Conservation (phyloP, 305 asterid species). For the Solanum hybrid region DNA sequence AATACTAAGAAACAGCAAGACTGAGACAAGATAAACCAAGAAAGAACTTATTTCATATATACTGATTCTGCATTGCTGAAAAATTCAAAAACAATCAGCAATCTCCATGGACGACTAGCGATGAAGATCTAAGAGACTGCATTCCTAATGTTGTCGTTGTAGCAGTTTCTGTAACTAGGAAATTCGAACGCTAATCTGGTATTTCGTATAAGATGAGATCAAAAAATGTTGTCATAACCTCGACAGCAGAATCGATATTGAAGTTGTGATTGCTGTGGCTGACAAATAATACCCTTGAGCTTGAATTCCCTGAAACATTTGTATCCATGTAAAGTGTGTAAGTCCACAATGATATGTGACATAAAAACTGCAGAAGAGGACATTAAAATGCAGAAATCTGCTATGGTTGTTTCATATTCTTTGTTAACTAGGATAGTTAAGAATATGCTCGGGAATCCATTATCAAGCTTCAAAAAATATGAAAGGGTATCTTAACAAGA, state of each 20-base stretch:
- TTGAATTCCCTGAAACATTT: constrained; percentile 46
- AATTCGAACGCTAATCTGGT: not conserved
- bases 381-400: not conserved
- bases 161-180: not conserved
- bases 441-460: not conserved
- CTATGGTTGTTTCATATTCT: not conserved
- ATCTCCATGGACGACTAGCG: not conserved
- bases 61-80: constrained; percentile 10
- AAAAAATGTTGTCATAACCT: constrained; percentile 19
- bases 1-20: not conserved
- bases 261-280: constrained; percentile 27
- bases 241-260: constrained; percentile 28
- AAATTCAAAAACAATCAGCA: constrained; percentile 3
- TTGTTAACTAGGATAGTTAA: not conserved
- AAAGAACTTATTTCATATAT: constrained; percentile 4
- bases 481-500: not conserved
- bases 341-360: not conserved
- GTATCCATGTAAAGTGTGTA: not conserved
- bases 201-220: not conserved
- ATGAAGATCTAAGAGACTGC: not conserved
- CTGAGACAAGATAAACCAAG: not conserved
- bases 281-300: constrained; percentile 26
- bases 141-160: not conserved
- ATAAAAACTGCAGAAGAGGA: not conserved
- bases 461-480: not conserved